Conservation (phyloP, 1,139 yeast genomes). For the Geotrichum siamense region DNA sequence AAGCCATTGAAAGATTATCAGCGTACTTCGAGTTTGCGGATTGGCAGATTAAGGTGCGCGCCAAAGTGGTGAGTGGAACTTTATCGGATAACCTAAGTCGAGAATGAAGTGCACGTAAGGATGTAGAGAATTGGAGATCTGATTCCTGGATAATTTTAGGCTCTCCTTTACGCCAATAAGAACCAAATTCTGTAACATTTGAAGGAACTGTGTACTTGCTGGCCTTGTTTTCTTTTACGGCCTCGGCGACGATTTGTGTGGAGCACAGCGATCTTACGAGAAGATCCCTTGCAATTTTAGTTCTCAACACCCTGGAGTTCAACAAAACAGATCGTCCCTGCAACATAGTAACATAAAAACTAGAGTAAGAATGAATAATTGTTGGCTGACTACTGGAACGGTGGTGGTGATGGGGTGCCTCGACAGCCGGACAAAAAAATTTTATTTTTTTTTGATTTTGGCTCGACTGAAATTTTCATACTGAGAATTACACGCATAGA, state of each 20-base stretch:
- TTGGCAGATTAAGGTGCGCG: slow-evolving; percentile 67
- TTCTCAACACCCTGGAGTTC: not conserved
- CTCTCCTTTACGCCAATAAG: slow-evolving; percentile 21
- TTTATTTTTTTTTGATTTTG: not conserved
- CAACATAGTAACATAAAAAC: too few species aligned
- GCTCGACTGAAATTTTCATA: slow-evolving; percentile 7
- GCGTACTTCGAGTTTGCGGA: slow-evolving; percentile 42
- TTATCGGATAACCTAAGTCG: slow-evolving; percentile 46
- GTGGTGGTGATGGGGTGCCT: too few species aligned
- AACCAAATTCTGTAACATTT: slow-evolving; percentile 28
- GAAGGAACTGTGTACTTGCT: slow-evolving; percentile 14
- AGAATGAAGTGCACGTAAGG: slow-evolving; percentile 67
- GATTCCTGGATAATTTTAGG: slow-evolving; percentile 9
- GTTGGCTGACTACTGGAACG: too few species aligned
- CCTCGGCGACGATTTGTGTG: not conserved
- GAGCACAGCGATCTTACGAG: not conserved
- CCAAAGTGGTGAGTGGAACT: slow-evolving; percentile 60
- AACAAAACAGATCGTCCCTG: too few species aligned
- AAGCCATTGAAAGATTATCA: slow-evolving; percentile 72
- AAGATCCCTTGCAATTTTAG: too few species aligned
- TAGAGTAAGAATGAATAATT: too few species aligned
- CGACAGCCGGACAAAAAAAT: too few species aligned
- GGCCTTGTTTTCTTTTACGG: not conserved
- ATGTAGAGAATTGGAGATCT: slow-evolving; percentile 33
- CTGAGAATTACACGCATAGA: slow-evolving; percentile 11